These are phyloP conservation scores for Ustilago esculenta DNA, from an alignment of 1,284 basidiomycete genomes.

Conservation along the genomic window DNA sequence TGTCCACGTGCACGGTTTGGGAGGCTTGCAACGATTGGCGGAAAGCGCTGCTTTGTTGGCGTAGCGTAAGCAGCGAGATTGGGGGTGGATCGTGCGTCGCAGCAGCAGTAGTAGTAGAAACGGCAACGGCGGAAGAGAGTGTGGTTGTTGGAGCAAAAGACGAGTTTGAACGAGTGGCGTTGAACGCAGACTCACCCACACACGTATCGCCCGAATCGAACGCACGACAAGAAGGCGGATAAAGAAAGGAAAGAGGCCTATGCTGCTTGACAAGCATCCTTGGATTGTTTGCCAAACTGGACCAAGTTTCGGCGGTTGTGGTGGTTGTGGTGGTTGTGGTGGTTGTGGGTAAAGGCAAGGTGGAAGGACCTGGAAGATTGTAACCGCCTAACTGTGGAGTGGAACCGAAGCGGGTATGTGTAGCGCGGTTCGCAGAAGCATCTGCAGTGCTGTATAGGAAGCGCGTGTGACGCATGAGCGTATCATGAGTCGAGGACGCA, in stretches of 20 bases:
- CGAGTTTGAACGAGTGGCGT: conserved; percentile 13
- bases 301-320: too few relatives aligned
- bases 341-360: background rate
- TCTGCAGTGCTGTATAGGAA: conserved; percentile 28
- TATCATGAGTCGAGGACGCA: conserved; percentile 42
- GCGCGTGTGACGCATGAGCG: conserved; percentile 44
- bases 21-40: conserved; percentile 14
- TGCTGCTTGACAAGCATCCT: too few relatives aligned
- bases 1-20: background rate
- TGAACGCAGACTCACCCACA: too few relatives aligned
- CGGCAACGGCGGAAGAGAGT: conserved; percentile 14
- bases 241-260: too few relatives aligned
- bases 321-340: conserved; percentile 3
- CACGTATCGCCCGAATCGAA: too few relatives aligned
- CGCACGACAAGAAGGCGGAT: conserved; percentile 39
- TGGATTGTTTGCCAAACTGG: too few relatives aligned
- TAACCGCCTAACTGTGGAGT: conserved; percentile 4
- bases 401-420: conserved; percentile 5
- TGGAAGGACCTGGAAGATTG: conserved; percentile 28
- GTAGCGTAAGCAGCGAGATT: too few relatives aligned
- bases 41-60: conserved; percentile 3
- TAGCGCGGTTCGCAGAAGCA: conserved; percentile 14
- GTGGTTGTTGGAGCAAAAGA: conserved; percentile 27
- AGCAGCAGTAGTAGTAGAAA: too few relatives aligned
- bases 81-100: too few relatives aligned